phyloP scores from a whole-genome alignment of 257 asterid genomes.

The Gardenia jasminoides region DNA sequence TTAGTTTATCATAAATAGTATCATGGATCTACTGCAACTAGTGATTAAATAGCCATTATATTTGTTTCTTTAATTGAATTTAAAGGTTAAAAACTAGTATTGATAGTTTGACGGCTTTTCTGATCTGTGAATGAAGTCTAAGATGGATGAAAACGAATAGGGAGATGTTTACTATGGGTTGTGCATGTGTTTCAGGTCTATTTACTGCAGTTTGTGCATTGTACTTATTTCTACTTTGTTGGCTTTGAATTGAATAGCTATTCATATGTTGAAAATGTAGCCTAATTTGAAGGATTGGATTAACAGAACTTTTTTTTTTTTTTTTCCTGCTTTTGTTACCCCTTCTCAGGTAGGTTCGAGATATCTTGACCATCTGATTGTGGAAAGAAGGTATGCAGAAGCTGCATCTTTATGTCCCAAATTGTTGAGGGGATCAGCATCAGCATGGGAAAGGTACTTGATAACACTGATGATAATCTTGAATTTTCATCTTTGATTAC shows the following conservation, averaged over 20 bases:
- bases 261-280: background rate
- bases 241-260: background rate
- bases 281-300: background rate
- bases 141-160: background rate
- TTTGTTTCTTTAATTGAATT: background rate
- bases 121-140: background rate
- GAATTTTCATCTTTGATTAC: conserved; percentile 16
- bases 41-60: background rate
- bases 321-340: conserved; percentile 20
- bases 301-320: conserved; percentile 3
- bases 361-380: conserved; percentile 94
- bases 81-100: background rate
- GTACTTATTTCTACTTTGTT: background rate
- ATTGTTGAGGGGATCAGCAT: conserved; percentile 84
- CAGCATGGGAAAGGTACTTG: conserved; percentile 97
- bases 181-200: background rate
- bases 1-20: background rate
- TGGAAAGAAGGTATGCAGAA: conserved; percentile 91
- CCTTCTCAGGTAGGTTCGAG: conserved; percentile 77
- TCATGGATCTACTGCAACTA: background rate
- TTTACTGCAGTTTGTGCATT: no score
- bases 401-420: conserved; percentile 96
- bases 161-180: background rate
- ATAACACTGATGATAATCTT: conserved; percentile 9
- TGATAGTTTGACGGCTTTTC: background rate